Evolutionary conservation across 352 stramenopile genomes (phyloP).

Genomic region (Globisporangium iwayamae): DNA sequence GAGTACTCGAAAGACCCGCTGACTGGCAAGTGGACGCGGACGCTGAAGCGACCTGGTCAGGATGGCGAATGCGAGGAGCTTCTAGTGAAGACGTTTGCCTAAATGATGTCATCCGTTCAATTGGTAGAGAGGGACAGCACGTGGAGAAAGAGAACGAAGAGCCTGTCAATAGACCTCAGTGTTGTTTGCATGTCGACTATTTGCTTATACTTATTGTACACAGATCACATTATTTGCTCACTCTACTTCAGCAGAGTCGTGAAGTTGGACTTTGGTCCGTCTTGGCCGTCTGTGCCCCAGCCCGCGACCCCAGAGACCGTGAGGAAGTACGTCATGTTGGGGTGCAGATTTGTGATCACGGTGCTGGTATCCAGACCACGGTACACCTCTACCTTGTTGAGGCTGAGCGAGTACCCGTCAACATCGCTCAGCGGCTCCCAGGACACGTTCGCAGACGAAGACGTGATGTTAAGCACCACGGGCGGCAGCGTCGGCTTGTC

Average conservation of each 20-base stretch:
- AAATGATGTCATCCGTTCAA: background rate
- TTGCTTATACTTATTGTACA: background rate
- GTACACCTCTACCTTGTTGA: conserved; percentile 79
- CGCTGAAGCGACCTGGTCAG: conserved; percentile 23
- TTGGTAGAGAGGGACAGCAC: background rate
- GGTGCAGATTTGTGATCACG: conserved; percentile 34
- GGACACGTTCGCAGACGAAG: conserved; percentile 29
- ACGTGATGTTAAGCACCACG: conserved; percentile 40
- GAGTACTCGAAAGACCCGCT: conserved; percentile 45
- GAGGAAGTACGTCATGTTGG: conserved; percentile 75
- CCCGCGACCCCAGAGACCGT: conserved; percentile 58
- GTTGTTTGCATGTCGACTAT: background rate
- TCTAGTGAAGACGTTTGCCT: conserved; percentile 12
- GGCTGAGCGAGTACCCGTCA: conserved; percentile 63
- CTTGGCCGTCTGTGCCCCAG: conserved; percentile 57
- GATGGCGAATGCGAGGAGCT: background rate
- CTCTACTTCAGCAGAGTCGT: conserved; percentile 34
- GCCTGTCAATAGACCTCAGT: background rate
- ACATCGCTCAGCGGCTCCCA: conserved; percentile 51
- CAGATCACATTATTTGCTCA: background rate
- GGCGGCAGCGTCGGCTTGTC: conserved; percentile 26
- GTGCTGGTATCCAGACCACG: conserved; percentile 43
- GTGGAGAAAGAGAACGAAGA: background rate
- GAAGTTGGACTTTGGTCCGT: conserved; percentile 63
- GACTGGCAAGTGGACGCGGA: conserved; percentile 39